Evolutionary conservation across 176 grass and related monocot species (phyloP).

Genomic region (Sorghum bicolor): DNA sequence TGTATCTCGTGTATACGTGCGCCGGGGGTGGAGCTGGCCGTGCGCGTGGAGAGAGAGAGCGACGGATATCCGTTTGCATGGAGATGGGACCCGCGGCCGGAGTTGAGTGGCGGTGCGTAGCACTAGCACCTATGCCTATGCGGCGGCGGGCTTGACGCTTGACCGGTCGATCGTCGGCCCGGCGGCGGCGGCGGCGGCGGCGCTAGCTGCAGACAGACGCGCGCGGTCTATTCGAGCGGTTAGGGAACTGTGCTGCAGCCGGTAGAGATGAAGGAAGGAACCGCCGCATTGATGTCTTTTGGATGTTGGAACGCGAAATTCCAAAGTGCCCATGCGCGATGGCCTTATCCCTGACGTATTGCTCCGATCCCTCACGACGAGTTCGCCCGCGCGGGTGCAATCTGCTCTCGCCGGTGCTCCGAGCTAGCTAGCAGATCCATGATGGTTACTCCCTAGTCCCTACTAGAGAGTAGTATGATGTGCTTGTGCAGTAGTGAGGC

Average conservation of each 20-base stretch:
- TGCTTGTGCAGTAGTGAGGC: no score
- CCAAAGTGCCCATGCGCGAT: not conserved
- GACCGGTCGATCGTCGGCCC: not conserved
- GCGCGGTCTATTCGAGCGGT: not conserved
- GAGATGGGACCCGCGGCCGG: not conserved
- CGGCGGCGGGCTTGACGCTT: no score
- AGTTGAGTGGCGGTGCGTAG: not conserved
- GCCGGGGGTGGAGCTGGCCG: not conserved
- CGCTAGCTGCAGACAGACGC: not conserved
- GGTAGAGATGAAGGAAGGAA: not conserved
- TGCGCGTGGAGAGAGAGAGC: not conserved
- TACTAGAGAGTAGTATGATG: no score
- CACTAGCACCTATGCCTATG: not conserved
- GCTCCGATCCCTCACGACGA: no score
- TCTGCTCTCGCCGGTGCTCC: no score
- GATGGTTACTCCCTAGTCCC: no score
- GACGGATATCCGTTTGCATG: not conserved
- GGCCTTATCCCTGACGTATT: not conserved
- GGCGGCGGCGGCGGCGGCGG: not conserved
- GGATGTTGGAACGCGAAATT: not conserved
- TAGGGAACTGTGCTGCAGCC: not conserved
- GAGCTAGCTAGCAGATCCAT: no score
- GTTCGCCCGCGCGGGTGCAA: no score
- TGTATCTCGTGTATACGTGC: not conserved
- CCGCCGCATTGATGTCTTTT: not conserved